Percentiles rank a stretch among this genome's conserved stretches.
phyloP scores from a whole-genome alignment of 2,329 filamentous ascomycete genomes.

The Cordyceps farinosa region DNA sequence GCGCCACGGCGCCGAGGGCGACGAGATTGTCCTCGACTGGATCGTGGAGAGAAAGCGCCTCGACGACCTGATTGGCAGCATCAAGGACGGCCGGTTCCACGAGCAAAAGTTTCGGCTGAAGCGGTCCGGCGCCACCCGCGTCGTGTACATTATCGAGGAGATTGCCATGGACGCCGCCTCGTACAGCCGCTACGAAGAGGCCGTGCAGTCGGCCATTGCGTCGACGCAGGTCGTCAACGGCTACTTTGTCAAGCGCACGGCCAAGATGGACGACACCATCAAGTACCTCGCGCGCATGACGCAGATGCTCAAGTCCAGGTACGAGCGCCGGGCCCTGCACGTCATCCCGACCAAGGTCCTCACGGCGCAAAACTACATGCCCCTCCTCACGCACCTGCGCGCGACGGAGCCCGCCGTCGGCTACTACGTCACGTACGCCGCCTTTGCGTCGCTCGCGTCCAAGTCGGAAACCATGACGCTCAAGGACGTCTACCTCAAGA shows the following conservation, averaged over 20 bases:
- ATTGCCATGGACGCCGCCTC: constrained; percentile 56
- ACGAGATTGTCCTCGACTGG: constrained; percentile 73
- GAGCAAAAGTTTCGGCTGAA: constrained; percentile 80
- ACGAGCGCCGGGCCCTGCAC: constrained; percentile 54
- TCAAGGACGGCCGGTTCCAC: constrained; percentile 78
- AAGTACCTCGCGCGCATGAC: constrained; percentile 73
- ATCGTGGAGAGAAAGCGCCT: constrained; percentile 78
- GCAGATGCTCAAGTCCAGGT: constrained; percentile 60
- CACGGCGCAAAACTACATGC: constrained; percentile 62
- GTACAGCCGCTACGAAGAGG: constrained; percentile 58
- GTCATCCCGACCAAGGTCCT: constrained; percentile 65
- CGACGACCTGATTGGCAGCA: constrained; percentile 74
- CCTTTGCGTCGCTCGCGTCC: constrained; percentile 68
- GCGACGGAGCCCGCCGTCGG: constrained; percentile 45
- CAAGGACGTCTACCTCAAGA: constrained; percentile 73
- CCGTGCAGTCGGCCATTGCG: constrained; percentile 69
- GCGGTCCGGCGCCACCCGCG: constrained; percentile 69
- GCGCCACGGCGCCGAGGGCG: constrained; percentile 56
- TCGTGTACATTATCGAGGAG: constrained; percentile 76
- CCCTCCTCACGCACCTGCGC: constrained; percentile 57
- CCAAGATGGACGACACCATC: constrained; percentile 74
- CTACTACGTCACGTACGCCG: constrained; percentile 65
- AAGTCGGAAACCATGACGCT: constrained; percentile 74
- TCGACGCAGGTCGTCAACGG: constrained; percentile 75
- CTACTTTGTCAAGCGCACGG: constrained; percentile 74